Evolutionary conservation across 2,329 filamentous ascomycete genomes (phyloP).

Genomic region (Pyrenochaeta sp.): DNA sequence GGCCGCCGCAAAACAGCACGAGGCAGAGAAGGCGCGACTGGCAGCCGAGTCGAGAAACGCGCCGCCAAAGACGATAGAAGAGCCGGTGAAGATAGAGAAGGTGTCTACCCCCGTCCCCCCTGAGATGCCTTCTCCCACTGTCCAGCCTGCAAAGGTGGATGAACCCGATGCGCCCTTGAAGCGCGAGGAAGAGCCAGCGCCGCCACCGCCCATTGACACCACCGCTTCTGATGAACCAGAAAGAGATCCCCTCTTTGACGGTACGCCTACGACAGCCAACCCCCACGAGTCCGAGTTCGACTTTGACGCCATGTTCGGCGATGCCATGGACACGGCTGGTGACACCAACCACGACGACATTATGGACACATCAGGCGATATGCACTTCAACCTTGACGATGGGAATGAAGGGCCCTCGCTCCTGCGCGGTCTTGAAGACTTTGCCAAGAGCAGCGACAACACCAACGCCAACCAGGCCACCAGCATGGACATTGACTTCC

Average conservation of each 20-base stretch:
- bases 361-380: slow-evolving; percentile 38
- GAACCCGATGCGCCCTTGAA: slow-evolving; percentile 20
- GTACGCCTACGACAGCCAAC: slow-evolving; percentile 37
- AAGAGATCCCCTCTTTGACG: slow-evolving; percentile 42
- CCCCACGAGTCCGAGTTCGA: slow-evolving; percentile 50
- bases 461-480: slow-evolving; percentile 19
- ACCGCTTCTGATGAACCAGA: slow-evolving; percentile 13
- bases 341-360: slow-evolving; percentile 29
- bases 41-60: slow-evolving; percentile 37
- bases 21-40: slow-evolving; percentile 41
- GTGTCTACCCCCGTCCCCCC: slow-evolving; percentile 16
- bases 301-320: slow-evolving; percentile 48
- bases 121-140: slow-evolving; percentile 6
- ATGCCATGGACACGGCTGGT: slow-evolving; percentile 35
- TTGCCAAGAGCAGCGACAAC: slow-evolving; percentile 38
- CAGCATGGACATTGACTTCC: slow-evolving; percentile 40
- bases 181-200: slow-evolving; percentile 12
- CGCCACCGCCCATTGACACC: slow-evolving; percentile 23
- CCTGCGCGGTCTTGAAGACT: slow-evolving; percentile 48
- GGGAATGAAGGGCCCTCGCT: slow-evolving; percentile 30
- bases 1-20: slow-evolving; percentile 41
- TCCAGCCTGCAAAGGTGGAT: slow-evolving; percentile 12
- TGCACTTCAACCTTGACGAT: slow-evolving; percentile 47
- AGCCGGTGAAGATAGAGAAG: slow-evolving; percentile 22
- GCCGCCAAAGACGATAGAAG: slow-evolving; percentile 12